A percentile compares a stretch with the other conserved stretches of the same genome.
Evolutionary conservation across 305 asterid species (phyloP).

Genomic region (Plantago lanceolata): DNA sequence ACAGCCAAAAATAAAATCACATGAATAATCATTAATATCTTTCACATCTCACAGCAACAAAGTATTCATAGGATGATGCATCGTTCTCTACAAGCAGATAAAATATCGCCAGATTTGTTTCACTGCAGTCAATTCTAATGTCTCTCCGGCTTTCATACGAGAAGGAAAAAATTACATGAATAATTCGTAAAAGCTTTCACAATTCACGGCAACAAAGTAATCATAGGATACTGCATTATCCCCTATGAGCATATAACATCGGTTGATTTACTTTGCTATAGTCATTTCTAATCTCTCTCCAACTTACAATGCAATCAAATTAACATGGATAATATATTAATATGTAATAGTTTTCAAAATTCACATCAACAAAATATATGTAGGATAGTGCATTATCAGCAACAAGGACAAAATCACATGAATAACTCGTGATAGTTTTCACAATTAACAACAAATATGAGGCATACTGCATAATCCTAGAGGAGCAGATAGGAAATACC

Average conservation of each 20-base stretch:
- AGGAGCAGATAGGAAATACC: constrained; percentile 32
- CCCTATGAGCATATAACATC: too few species aligned
- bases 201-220: not conserved
- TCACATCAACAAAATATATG: too few species aligned
- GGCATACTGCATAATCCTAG: not conserved
- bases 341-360: too few species aligned
- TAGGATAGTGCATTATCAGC: not conserved
- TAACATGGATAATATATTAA: too few species aligned
- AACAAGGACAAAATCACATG: not conserved
- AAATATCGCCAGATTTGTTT: not conserved
- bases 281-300: not conserved
- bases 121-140: not conserved
- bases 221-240: too few species aligned
- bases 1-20: not conserved
- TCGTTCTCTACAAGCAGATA: too few species aligned
- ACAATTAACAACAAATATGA: not conserved
- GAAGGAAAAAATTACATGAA: not conserved
- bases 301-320: too few species aligned
- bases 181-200: not conserved
- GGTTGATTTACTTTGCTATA: not conserved
- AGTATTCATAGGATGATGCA: too few species aligned
- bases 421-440: not conserved
- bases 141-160: not conserved
- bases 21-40: not conserved
- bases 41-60: not conserved